Evolutionary conservation across 1,284 basidiomycete species (phyloP), one percentile per base, ranked within the genome.

Genomic region (Coriolopsis trogii): DNA sequence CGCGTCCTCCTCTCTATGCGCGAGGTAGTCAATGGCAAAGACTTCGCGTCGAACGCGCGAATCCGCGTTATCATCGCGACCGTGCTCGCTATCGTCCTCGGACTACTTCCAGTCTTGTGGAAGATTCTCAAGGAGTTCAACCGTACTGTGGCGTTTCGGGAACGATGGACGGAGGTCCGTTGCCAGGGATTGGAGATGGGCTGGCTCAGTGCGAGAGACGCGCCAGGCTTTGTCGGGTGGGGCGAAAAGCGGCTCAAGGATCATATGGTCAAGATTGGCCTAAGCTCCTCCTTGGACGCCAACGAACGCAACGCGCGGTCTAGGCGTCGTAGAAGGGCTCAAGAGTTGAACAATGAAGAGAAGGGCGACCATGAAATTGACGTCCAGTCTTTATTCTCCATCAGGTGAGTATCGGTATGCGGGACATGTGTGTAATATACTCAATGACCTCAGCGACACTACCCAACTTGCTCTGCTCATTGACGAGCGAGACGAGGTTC

Each of bases 101-200:
- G 79, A 4, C 67, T 90, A 10, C 63, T 87, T 1, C 89, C 89
- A 2, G 80, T 84, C 0, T 63, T 92, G 25, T 80, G 75, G 66
- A 81, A 84, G 60, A 77, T 91, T n/a, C 61, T 88, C 38, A 74
- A 73, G 54, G 83, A 89, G 65, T 86, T 89, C 62, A 79, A 77
- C 56, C 70, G 65, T 10, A 68, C 89, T 5, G 76, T 79, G 3
- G 74, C 70, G 4, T 84, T 81, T 62, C 77, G 84, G 34, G 70
- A 73, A 43, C 73, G 75, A 20, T 92, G 89, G 81, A 65, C 83
- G 3, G 73, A 80, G 15, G 70, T 83, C 0, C 80, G 77, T 47
- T 89, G 89, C 61, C 79, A 79, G 46, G 80, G 81, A 0, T 74
- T 84, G 56, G 88, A 92, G 60, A 78, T 93, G 71, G 89, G 83